Conservation (phyloP, 768 basidiomycete species). For the Amyloporia xantha region DNA sequence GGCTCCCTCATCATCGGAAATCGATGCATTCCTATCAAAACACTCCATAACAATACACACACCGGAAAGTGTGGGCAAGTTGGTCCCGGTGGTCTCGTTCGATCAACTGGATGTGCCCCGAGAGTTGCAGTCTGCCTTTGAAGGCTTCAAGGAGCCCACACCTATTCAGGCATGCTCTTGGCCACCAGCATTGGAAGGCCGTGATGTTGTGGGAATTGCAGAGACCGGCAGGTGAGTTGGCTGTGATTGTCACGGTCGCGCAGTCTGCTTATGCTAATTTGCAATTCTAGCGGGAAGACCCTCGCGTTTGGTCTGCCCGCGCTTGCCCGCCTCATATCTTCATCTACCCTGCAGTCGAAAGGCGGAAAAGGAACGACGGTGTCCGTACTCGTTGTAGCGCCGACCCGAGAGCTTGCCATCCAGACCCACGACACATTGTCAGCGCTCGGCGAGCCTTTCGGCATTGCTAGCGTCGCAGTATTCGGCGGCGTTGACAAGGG, state of each 20-base stretch:
- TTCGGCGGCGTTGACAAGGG: conserved; percentile 95
- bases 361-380: conserved; percentile 31
- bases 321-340: conserved; percentile 54
- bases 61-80: conserved; percentile 35
- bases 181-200: conserved; percentile 76
- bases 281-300: conserved; percentile 85
- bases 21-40: conserved; percentile 58
- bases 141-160: conserved; percentile 78
- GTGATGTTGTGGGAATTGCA: conserved; percentile 92
- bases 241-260: neutral
- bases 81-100: conserved; percentile 71
- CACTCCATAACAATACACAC: conserved; percentile 71
- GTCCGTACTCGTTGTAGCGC: conserved; percentile 65
- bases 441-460: conserved; percentile 64
- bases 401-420: conserved; percentile 92
- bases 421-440: conserved; percentile 87
- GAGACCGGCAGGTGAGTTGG: conserved; percentile 78
- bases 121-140: conserved; percentile 55
- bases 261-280: conserved; percentile 1
- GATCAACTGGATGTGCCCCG: conserved; percentile 61
- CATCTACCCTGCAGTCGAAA: conserved; percentile 25
- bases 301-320: conserved; percentile 94
- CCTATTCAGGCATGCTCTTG: conserved; percentile 95
- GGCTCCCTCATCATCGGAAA: conserved; percentile 33
- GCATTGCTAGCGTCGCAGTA: conserved; percentile 77